Percentiles rank a stretch among this genome's conserved stretches.
Conservation (phyloP, 139 green algal genomes). For the Chlorella sp. region DNA sequence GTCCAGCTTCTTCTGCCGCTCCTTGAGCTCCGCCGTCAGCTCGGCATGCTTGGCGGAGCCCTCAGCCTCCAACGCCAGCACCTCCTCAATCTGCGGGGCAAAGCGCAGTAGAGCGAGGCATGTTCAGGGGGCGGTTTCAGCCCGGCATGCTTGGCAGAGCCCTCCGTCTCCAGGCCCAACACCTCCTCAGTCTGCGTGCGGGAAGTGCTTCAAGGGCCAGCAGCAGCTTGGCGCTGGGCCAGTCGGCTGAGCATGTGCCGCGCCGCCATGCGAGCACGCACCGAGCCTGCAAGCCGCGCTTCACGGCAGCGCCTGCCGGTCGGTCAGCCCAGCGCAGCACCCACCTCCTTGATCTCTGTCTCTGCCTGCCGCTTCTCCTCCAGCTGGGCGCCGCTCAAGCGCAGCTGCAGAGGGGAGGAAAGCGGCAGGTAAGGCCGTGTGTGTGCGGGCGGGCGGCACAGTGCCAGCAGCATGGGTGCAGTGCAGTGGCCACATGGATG, state of each 20-base stretch:
- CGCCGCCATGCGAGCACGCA: too few species aligned
- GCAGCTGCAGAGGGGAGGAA: slow-evolving; percentile 53
- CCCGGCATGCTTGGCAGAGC: slow-evolving; percentile 38
- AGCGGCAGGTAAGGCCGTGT: too few species aligned
- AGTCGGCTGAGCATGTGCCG: too few species aligned
- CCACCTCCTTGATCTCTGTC: slow-evolving; percentile 44
- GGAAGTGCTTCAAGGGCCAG: too few species aligned
- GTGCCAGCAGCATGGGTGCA: background rate
- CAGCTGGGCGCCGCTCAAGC: slow-evolving; percentile 63
- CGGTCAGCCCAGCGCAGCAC: too few species aligned
- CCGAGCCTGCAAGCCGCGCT: too few species aligned
- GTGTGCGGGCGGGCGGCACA: too few species aligned
- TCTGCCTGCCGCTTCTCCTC: slow-evolving; percentile 63
- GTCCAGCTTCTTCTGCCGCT: slow-evolving; percentile 46
- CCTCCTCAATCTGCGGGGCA: slow-evolving; percentile 34
- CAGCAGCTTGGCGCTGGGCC: too few species aligned
- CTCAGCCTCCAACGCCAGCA: slow-evolving; percentile 51
- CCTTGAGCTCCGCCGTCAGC: slow-evolving; percentile 40
- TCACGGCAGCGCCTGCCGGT: too few species aligned
- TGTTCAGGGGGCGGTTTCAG: too few species aligned
- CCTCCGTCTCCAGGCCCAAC: slow-evolving; percentile 50
- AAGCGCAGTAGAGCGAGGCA: too few species aligned
- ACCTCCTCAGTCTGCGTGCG: slow-evolving; percentile 49
- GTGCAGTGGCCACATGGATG: too few species aligned
- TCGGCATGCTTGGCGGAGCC: slow-evolving; percentile 39